phyloP scores from a whole-genome alignment of 805 yeast genomes.

The Brettanomyces sp. region DNA sequence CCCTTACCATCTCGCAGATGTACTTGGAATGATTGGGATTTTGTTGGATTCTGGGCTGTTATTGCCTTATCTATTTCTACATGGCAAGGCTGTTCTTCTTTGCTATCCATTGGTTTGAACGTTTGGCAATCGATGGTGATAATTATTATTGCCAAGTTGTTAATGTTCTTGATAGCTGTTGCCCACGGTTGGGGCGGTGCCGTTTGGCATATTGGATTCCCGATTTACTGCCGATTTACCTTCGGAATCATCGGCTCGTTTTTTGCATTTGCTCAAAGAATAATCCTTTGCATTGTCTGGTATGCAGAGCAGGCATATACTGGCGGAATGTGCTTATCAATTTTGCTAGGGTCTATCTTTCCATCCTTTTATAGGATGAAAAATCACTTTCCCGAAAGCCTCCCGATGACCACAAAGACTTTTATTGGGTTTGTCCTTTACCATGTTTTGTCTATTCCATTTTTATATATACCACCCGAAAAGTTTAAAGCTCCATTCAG shows the following conservation, averaged over 20 bases:
- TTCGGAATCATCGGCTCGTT: conserved; percentile 38
- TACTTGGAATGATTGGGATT: conserved; percentile 1
- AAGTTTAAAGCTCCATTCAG: conserved; percentile 6
- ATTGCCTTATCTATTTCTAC: conserved; percentile 3
- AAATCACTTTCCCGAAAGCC: conserved; percentile 30
- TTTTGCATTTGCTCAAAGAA: conserved; percentile 32
- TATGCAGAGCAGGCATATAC: conserved; percentile 35
- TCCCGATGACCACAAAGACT: conserved; percentile 32
- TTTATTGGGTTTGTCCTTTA: conserved; percentile 34
- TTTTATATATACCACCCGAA: conserved; percentile 35
- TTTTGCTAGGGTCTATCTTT: conserved; percentile 30
- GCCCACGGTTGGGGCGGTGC: conserved; percentile 38
- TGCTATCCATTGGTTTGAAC: conserved; percentile 27
- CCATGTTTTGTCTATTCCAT: conserved; percentile 32
- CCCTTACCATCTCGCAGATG: not conserved
- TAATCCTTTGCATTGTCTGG: conserved; percentile 37
- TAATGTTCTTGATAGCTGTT: conserved; percentile 32
- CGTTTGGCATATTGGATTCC: conserved; percentile 40
- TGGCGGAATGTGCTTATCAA: conserved; percentile 34
- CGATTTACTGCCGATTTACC: conserved; percentile 31
- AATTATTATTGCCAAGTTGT: conserved; percentile 29
- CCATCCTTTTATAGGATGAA: conserved; percentile 28
- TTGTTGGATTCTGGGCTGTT: conserved; percentile 1
- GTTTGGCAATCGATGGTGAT: conserved; percentile 21
- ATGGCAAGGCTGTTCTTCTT: conserved; percentile 36